These are phyloP conservation scores for Venturia effusa DNA, from an alignment of 2,329 filamentous ascomycete genomes.

Conservation along the genomic window DNA sequence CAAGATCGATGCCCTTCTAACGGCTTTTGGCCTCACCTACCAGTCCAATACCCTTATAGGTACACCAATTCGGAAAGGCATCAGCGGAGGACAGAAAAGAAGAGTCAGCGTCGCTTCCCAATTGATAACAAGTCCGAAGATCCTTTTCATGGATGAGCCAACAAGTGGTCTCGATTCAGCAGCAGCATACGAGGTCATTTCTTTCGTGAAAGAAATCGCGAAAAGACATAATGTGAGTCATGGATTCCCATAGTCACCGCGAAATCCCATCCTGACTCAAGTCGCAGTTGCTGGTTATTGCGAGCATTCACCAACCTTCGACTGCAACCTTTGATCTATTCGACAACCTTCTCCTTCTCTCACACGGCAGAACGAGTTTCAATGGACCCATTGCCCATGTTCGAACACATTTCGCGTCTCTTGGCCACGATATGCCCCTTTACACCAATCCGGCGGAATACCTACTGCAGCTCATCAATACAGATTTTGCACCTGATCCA, in stretches of 20 bases:
- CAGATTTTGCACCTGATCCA: conserved; percentile 43
- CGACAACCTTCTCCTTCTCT: conserved; percentile 11
- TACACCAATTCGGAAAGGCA: conserved; percentile 71
- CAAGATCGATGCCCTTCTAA: conserved; percentile 56
- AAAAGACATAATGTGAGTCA: conserved; percentile 10
- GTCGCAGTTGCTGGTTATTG: conserved; percentile 11
- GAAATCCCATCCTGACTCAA: neutral
- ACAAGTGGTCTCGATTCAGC: conserved; percentile 53
- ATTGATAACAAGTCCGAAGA: conserved; percentile 68
- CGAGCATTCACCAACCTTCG: conserved; percentile 12
- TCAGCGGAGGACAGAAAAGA: conserved; percentile 77
- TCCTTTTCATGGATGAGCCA: conserved; percentile 67
- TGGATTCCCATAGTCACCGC: neutral
- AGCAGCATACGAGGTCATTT: conserved; percentile 12
- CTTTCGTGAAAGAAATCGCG: conserved; percentile 11
- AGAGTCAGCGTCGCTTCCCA: conserved; percentile 70
- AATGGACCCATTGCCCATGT: conserved; percentile 3
- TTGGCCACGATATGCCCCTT: conserved; percentile 33
- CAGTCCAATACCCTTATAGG: conserved; percentile 66
- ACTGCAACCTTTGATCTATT: conserved; percentile 11
- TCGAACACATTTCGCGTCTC: conserved; percentile 7
- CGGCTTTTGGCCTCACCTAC: conserved; percentile 59
- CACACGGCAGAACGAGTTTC: conserved; percentile 1
- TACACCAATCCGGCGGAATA: conserved; percentile 66
- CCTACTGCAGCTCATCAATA: conserved; percentile 64